Percentiles rank a stretch among this genome's conserved stretches.
These are phyloP conservation scores for Mycena vulgaris DNA, from an alignment of 768 basidiomycete species.

Conservation along the genomic window DNA sequence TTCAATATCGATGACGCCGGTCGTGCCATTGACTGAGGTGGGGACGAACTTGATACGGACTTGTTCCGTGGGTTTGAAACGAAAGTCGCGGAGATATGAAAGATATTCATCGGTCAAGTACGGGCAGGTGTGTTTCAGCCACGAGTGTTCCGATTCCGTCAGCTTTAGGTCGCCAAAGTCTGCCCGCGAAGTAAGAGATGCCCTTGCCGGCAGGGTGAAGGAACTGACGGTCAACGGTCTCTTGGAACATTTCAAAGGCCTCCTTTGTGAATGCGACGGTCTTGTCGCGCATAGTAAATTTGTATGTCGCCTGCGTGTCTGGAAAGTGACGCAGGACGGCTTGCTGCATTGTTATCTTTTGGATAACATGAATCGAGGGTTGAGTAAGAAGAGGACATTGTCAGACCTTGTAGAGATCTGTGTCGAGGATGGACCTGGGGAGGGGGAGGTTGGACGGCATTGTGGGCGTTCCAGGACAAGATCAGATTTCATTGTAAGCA, in stretches of 20 bases:
- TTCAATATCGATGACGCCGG: constrained; percentile 82
- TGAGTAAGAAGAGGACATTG: neutral
- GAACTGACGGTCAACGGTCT: constrained; percentile 69
- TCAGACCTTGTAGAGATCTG: constrained; percentile 92
- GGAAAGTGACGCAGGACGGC: constrained; percentile 87
- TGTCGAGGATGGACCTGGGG: constrained; percentile 84
- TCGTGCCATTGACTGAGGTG: constrained; percentile 59
- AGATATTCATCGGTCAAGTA: constrained; percentile 84
- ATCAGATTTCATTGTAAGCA: neutral
- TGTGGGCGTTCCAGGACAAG: constrained; percentile 34
- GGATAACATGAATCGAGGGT: constrained; percentile 13
- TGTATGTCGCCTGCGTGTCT: constrained; percentile 77
- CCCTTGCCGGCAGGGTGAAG: constrained; percentile 5
- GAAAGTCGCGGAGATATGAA: constrained; percentile 78
- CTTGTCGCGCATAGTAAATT: constrained; percentile 85
- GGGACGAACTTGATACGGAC: constrained; percentile 78
- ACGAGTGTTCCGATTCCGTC: constrained; percentile 72
- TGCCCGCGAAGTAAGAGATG: constrained; percentile 48
- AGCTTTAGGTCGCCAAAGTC: constrained; percentile 79
- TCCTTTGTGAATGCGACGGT: constrained; percentile 75
- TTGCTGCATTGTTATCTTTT: constrained; percentile 95
- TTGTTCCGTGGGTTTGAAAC: constrained; percentile 79
- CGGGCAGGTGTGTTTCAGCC: constrained; percentile 79
- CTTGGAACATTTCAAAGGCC: constrained; percentile 73
- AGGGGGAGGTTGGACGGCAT: constrained; percentile 56